Base-by-base conservation (phyloP, 2,329 filamentous ascomycete genomes). In the Diaporthe sp. region DNA sequence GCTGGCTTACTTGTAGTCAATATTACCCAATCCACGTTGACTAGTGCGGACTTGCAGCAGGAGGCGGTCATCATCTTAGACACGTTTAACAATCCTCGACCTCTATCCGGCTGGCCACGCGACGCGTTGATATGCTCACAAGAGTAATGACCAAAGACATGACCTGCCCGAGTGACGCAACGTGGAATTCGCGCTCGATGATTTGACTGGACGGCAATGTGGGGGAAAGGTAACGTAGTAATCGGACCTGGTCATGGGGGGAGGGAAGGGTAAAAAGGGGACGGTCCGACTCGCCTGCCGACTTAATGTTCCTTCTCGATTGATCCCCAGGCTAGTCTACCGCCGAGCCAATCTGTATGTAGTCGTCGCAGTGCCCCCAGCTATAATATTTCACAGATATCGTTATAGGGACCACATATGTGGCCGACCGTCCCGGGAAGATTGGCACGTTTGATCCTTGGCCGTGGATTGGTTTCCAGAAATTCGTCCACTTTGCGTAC, bases 221-320 rank as follows among this genome's bases (percentile, higher is more conserved):
- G 65, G 65, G 65, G 65, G 37, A 39, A 19, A 70, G 22, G 65
- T 70, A 70, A 70, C 65, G 65, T 70, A 70, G 65, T 55, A 70
- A 28, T 28, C 46, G 65, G 46, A 7, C 9, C 15, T 22, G 55
- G 15, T 55, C 15, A 39, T 42, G 65, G 49, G 34, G 31, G 65
- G 6, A 10, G 34, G 7, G 19, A 34, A 31, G 34, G 15, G 44
- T 25, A 25, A 39, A 53, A 68, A 39, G 46, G 49, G 49, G 49
- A 34, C 49, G 49, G 49, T 31, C 22, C 65, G 65, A 53, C 49
- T 55, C 44, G 49, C 8, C 34, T 39, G 65, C 65, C 65, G 65
- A 53, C 3, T 39, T 6, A 22, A 39, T 39, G 46, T 68, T 19
- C 25, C n/a, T n/a, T 44, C 28, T 46, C 9, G 17, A 19, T 46